Evolutionary conservation across 2,329 filamentous ascomycete genomes (phyloP), one percentile per base, ranked within the genome.

Genomic region (Dactylella cylindrospora): DNA sequence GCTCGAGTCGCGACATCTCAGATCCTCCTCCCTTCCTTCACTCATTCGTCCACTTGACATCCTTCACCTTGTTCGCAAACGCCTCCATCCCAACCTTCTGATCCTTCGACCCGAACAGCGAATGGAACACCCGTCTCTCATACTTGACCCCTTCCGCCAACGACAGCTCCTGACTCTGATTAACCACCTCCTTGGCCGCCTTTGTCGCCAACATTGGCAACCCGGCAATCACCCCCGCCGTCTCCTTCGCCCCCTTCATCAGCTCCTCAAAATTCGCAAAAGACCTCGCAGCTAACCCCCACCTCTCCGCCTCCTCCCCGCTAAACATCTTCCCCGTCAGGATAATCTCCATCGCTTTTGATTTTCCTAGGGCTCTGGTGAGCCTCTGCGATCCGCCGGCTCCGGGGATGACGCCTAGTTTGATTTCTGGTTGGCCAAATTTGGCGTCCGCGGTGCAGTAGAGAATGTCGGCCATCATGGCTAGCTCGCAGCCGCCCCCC

Each of bases 361-460:
- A 83, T 80, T 95, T 93, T 45, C 88, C 88, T 53, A 93, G 79
- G 10, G 86, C 90, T 19, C 83, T 80, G 4, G 90, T 95, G 38
- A 98, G 77, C 6, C 93, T 80, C 78, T 98, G 93, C 65, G 84
- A 90, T 5, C 93, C 93, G 22, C 93, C 93, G 0, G 88, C 93
- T 2, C 93, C 93, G 0, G 93, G 93, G 52, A 97, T 88, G 1
- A 86, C 86, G 20, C 93, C 93, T 2, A 98, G 79, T 76, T 94
- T 96, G 77, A 98, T 89, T 78, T 98, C 93, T 0, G 93, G 93
- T 76, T 97, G 93, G 9, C 93, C 93, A 72, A 98, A 96, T 69
- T 88, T 94, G 67, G 93, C 91, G 12, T 75, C 82, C 44, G 84
- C 79, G 1, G 87, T 90, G 76, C 88, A 93, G 78, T 97, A 97